phyloP scores from a whole-genome alignment of 768 basidiomycete species.

The Hydnum rufescens region DNA sequence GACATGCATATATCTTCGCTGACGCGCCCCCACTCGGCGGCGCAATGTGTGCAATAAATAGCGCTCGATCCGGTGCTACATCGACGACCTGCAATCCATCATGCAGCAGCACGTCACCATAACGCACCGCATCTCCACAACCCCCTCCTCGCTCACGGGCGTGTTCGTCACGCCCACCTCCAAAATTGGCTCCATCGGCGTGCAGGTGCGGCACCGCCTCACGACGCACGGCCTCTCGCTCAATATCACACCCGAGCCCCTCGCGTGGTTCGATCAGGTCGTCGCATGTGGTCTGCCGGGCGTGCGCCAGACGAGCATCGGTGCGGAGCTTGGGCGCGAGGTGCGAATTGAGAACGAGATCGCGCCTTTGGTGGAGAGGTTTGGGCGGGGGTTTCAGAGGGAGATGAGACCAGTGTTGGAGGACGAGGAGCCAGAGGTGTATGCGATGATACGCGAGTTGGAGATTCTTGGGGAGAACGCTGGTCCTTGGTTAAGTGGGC shows the following conservation, averaged over 20 bases:
- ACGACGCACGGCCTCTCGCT: conserved; percentile 91
- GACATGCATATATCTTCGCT: neutral
- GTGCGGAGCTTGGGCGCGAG: neutral
- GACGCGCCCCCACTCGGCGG: no score
- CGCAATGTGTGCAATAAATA: no score
- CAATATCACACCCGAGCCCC: conserved; percentile 68
- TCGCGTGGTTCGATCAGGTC: conserved; percentile 68
- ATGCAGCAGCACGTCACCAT: conserved; percentile 42
- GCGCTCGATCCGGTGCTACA: conserved; percentile 50
- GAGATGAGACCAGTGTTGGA: neutral
- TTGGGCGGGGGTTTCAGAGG: conserved; percentile 6
- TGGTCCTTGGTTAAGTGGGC: neutral
- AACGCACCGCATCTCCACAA: conserved; percentile 34
- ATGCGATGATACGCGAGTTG: conserved; percentile 1
- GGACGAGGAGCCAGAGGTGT: conserved; percentile 5
- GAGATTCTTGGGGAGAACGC: neutral
- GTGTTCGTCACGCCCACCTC: conserved; percentile 64
- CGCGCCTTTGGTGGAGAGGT: conserved; percentile 5
- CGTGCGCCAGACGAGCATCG: conserved; percentile 45
- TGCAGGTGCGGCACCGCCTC: conserved; percentile 84
- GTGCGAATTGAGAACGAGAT: conserved; percentile 5
- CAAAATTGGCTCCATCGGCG: conserved; percentile 90
- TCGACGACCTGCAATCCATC: conserved; percentile 59
- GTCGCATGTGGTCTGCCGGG: conserved; percentile 82
- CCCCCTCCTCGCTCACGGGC: conserved; percentile 67